Base-by-base conservation (phyloP, 2,329 filamentous ascomycete species). In the Alternaria angustiovoidea region DNA sequence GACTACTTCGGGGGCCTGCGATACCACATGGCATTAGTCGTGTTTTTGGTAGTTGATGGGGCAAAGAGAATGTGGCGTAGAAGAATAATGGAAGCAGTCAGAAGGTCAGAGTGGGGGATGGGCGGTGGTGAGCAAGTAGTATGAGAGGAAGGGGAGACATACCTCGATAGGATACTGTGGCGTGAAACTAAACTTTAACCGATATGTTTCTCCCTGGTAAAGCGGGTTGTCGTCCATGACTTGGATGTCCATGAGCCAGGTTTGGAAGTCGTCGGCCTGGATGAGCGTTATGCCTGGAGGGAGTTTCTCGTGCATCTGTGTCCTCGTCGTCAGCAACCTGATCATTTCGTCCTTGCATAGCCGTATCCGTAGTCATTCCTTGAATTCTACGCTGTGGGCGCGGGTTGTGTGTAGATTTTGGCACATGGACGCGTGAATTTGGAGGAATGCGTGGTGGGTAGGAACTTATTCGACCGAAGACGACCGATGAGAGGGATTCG, bases 201-300 rank as follows among this genome's bases (percentile, higher is more conserved):
- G 87, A 81, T 92, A 98, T 24, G 83, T 89, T 76, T 98, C 86
- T 75, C 88, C 86, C 52, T 87, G 81, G 80, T 99, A 99, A 48
- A 99, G 81, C 2, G 94, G 94, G 75, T 99, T 99, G 59, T 87
- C 82, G 78, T 98, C 95, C 41, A 98, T 86, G 53, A 99, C 94
- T 68, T 86, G 83, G 54, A 99, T 96, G 76, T 99, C 96, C 81
- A 98, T 89, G 51, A 89, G 84, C 96, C 95, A 99, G 81, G 95
- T 90, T 73, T 92, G 86, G 53, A 97, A 89, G 77, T 93, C 90
- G 47, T 96, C 91, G 58, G 92, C 89, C 48, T 89, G 87, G 61
- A 96, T 88, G 49, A 98, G 87, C 49, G 87, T 84, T 78, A 99
- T 97, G 63, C 88, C 88, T 0, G 86, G 87, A 3, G 88, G 86